Conservation (phyloP, 257 asterid species). For the Catharanthus roseus region DNA sequence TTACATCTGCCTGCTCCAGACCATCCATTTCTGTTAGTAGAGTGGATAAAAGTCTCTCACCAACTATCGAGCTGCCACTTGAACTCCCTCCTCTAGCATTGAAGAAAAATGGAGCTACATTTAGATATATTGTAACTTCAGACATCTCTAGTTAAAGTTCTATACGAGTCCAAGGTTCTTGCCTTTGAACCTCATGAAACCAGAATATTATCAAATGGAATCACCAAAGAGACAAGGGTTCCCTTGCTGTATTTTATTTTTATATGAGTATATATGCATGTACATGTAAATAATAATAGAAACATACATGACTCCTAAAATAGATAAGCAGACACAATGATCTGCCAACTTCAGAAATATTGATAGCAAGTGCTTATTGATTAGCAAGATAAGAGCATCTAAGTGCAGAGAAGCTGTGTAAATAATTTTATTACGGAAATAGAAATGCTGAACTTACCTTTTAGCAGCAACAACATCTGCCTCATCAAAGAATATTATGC, state of each 20-base stretch:
- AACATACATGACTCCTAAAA: not conserved
- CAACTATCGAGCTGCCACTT: conserved; percentile 67
- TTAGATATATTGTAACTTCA: not conserved
- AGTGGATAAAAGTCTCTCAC: conserved; percentile 86
- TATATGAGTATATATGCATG: not conserved
- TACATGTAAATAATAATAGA: not conserved
- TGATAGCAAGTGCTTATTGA: not conserved
- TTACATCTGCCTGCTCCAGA: conserved; percentile 83
- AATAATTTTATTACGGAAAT: not conserved
- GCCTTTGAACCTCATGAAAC: not conserved
- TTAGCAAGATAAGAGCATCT: not conserved
- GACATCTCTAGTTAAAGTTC: not conserved
- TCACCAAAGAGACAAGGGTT: no score
- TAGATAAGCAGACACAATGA: not conserved
- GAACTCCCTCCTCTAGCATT: conserved; percentile 74
- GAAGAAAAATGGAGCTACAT: conserved; percentile 6
- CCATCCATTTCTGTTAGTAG: conserved; percentile 98
- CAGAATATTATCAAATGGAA: not conserved
- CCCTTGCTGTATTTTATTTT: no score
- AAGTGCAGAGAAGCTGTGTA: not conserved
- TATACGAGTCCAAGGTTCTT: not conserved
- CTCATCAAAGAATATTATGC: conserved; percentile 92
- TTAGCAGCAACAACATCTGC: conserved; percentile 88
- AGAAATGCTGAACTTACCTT: conserved; percentile 37
- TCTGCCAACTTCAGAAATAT: not conserved